Percentiles rank a stretch among this genome's conserved stretches.
Conservation (phyloP, 2,329 filamentous ascomycete species). For the Aspergillus neoniger region DNA sequence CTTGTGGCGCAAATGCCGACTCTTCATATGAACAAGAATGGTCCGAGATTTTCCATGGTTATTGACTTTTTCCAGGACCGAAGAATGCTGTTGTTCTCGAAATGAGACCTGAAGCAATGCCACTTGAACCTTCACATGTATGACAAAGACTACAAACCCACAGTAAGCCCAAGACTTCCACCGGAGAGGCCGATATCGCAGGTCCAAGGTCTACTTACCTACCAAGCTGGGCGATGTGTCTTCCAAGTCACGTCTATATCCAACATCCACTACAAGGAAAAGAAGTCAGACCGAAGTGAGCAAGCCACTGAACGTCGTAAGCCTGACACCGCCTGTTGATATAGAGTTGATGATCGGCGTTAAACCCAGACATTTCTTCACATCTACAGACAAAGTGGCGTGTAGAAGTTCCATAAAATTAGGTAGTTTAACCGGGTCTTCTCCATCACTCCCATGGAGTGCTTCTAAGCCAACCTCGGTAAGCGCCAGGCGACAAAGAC, state of each 20-base stretch:
- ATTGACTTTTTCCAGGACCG: background rate
- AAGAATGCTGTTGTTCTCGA: background rate
- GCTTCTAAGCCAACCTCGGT: background rate
- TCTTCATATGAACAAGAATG: background rate
- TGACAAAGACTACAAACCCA: background rate
- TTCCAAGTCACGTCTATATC: background rate
- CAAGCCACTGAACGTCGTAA: background rate
- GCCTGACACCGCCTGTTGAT: background rate
- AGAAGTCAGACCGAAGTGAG: background rate
- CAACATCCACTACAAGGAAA: background rate
- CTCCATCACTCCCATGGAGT: background rate
- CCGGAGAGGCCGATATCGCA: background rate
- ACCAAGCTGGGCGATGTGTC: background rate
- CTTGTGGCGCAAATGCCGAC: background rate
- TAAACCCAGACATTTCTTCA: background rate
- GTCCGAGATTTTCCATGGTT: background rate
- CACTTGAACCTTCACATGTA: background rate
- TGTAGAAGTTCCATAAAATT: background rate
- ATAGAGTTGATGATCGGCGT: background rate
- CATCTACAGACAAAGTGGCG: background rate
- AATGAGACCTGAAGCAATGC: background rate
- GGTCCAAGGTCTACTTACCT: background rate
- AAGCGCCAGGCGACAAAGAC: constrained; percentile 1
- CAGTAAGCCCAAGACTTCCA: background rate
- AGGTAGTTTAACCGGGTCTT: background rate